Conservation (phyloP, 2,329 filamentous ascomycete genomes). For the Aspergillus uvarum region DNA sequence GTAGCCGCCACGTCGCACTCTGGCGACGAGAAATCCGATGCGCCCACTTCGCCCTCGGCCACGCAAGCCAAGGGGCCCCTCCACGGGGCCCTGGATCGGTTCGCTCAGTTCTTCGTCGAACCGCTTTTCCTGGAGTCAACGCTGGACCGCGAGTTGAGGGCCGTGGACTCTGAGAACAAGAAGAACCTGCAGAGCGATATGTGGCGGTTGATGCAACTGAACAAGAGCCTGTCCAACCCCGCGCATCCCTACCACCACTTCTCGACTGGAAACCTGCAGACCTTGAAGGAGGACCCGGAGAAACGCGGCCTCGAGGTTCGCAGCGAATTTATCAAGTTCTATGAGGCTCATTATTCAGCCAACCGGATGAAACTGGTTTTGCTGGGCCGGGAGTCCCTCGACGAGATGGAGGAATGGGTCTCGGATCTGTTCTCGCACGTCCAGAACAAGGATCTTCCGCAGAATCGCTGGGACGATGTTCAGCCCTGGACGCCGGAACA, state of each 20-base stretch:
- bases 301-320: slow-evolving; percentile 78
- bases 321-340: slow-evolving; percentile 89
- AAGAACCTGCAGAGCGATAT: slow-evolving; percentile 91
- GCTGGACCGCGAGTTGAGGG: slow-evolving; percentile 79
- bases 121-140: slow-evolving; percentile 84
- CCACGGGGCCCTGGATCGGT: slow-evolving; percentile 81
- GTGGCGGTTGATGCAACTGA: slow-evolving; percentile 84
- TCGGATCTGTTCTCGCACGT: slow-evolving; percentile 78
- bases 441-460: slow-evolving; percentile 74
- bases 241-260: slow-evolving; percentile 89
- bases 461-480: slow-evolving; percentile 65
- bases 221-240: slow-evolving; percentile 83
- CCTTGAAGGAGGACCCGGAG: slow-evolving; percentile 79
- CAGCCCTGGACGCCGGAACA: slow-evolving; percentile 61
- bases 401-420: slow-evolving; percentile 81
- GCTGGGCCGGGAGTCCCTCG: slow-evolving; percentile 75
- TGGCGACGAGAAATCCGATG: slow-evolving; percentile 30
- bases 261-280: slow-evolving; percentile 83
- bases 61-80: slow-evolving; percentile 54
- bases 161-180: slow-evolving; percentile 95
- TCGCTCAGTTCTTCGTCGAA: slow-evolving; percentile 89
- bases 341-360: slow-evolving; percentile 84
- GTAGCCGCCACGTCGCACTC: slow-evolving; percentile 72
- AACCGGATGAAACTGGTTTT: slow-evolving; percentile 93
- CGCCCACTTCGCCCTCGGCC: slow-evolving; percentile 16